These are phyloP conservation scores for Kokia cookei DNA, from an alignment of 441 rosid genomes.

Conservation along the genomic window DNA sequence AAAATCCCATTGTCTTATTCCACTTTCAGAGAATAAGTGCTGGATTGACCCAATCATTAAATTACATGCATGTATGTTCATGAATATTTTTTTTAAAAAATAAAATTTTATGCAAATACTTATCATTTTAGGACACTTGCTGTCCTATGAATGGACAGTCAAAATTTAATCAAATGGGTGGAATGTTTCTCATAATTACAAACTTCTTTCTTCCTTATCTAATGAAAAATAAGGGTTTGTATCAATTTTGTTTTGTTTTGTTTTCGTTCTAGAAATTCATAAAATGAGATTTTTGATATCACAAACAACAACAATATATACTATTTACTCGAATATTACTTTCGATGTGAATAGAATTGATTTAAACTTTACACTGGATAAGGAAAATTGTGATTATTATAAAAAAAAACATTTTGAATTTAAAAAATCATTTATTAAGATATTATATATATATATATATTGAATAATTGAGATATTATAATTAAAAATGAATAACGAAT, in stretches of 20 bases:
- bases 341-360: too few species aligned
- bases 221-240: neutral
- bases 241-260: neutral
- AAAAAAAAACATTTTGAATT: too few species aligned
- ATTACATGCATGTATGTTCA: neutral
- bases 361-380: too few species aligned
- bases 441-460: too few species aligned
- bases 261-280: neutral
- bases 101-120: neutral
- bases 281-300: too few species aligned
- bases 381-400: too few species aligned
- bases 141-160: neutral
- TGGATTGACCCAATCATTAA: neutral
- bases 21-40: neutral
- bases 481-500: too few species aligned
- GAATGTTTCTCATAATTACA: neutral
- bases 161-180: neutral
- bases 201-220: neutral
- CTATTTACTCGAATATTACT: too few species aligned
- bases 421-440: too few species aligned
- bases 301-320: too few species aligned
- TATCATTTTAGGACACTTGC: constrained; percentile 10
- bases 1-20: neutral
- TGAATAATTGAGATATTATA: too few species aligned
- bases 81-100: neutral